These are phyloP conservation scores for Penicillium sp. DNA, from an alignment of 2,329 filamentous ascomycete genomes.

Conservation along the genomic window DNA sequence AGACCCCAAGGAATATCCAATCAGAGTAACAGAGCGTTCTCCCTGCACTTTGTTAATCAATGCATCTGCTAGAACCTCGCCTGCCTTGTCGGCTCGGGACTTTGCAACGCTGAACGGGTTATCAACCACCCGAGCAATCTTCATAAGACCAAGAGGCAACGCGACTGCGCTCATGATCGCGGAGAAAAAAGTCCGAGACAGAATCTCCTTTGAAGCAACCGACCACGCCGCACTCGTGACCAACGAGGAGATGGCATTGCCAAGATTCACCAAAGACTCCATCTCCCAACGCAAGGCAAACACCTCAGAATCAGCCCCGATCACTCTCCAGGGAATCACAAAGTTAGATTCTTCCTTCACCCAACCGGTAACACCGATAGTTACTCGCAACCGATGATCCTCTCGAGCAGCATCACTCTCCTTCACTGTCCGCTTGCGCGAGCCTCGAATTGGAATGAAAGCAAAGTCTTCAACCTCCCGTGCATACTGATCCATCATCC, in stretches of 20 bases:
- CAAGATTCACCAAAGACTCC: slow-evolving; percentile 73
- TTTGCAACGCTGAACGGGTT: slow-evolving; percentile 80
- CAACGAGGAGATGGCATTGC: slow-evolving; percentile 72
- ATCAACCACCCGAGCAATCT: slow-evolving; percentile 68
- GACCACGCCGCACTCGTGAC: slow-evolving; percentile 78
- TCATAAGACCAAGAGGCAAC: slow-evolving; percentile 67
- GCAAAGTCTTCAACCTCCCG: slow-evolving; percentile 86
- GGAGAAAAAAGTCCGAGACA: slow-evolving; percentile 69
- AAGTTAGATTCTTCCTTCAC: slow-evolving; percentile 69
- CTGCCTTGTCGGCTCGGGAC: slow-evolving; percentile 76
- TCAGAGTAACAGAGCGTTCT: slow-evolving; percentile 73
- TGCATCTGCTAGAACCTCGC: slow-evolving; percentile 75
- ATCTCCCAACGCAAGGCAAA: slow-evolving; percentile 85
- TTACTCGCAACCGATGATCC: slow-evolving; percentile 72
- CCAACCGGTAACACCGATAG: slow-evolving; percentile 82
- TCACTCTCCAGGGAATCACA: slow-evolving; percentile 72
- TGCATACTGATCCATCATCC: slow-evolving; percentile 85
- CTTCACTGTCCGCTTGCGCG: slow-evolving; percentile 43
- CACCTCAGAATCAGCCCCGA: slow-evolving; percentile 71
- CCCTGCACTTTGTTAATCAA: slow-evolving; percentile 79
- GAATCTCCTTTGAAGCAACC: slow-evolving; percentile 69
- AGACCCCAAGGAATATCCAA: slow-evolving; percentile 80
- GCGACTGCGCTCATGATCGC: slow-evolving; percentile 64
- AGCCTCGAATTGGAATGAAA: slow-evolving; percentile 70
- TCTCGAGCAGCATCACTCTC: slow-evolving; percentile 45